Base-by-base conservation (phyloP, 352 stramenopile genomes). In the Albugo candida region DNA sequence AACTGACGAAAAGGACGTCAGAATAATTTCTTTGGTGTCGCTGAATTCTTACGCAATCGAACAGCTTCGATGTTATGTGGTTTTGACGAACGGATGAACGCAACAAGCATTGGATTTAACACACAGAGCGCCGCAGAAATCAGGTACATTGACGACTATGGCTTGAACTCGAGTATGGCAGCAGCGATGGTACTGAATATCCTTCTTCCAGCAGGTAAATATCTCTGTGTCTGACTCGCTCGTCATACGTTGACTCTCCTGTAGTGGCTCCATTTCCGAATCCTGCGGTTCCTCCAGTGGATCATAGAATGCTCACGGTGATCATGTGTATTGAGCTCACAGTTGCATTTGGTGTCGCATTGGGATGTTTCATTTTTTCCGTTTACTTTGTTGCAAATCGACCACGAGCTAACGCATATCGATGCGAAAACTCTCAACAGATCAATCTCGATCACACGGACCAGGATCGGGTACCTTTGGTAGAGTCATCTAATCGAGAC, bases 341-440 rank as follows among this genome's bases (percentile, higher is more conserved):
- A 13, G 78, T 91, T 34, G 78, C 78, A 14, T 83, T 91, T 39
- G 70, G 56, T 34, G 78, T 91, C 11, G 78, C 78, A 13, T 61
- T 91, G 41, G 66, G 72, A 11, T 91, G 78, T 46, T 75, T 91
- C 34, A 60, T 88, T 24, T 84, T 91, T 51, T 91, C 78, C 1
- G 74, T 91, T 11, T 91, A 91, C 53, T 91, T 91, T 56, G 75
- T 91, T 24, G 77, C 64, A 4, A 91, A 87, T 58, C 78, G 78
- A 6, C 78, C 78, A 13, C 71, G 67, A 14, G 64, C 17, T 10
- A 43, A 24, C 17, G 3, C 17, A 8, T 43, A 19, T 24, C 3
- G 8, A 43, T 10, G 38, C 38, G 17, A 43, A 24, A 24, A 8
- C 38, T 24, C 17, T 8, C 38, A 19, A 8, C 17, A 43, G 38